Evolutionary conservation across 768 basidiomycete genomes (phyloP).

Genomic region (Rhizopogon salebrosus): DNA sequence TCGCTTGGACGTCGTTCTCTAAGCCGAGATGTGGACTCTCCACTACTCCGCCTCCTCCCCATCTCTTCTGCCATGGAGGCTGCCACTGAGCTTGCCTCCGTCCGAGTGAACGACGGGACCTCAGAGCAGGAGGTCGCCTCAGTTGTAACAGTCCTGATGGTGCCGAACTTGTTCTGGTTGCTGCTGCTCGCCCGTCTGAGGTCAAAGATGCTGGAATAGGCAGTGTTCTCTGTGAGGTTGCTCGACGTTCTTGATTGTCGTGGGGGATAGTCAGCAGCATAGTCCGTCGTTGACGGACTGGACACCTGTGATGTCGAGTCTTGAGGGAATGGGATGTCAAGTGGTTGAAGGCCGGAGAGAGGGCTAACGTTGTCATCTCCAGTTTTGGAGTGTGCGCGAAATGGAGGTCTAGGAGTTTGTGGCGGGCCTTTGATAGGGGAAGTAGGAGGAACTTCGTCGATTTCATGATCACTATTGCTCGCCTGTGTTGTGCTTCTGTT

Average conservation of each 20-base stretch:
- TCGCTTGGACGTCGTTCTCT: slow-evolving; percentile 67
- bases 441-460: slow-evolving; percentile 36
- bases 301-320: slow-evolving; percentile 35
- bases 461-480: slow-evolving; percentile 22
- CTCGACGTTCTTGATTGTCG: slow-evolving; percentile 65
- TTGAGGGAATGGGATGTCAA: slow-evolving; percentile 25
- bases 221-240: slow-evolving; percentile 48
- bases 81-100: slow-evolving; percentile 58
- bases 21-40: slow-evolving; percentile 21
- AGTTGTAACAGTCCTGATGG: slow-evolving; percentile 77
- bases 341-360: slow-evolving; percentile 15
- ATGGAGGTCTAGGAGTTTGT: slow-evolving; percentile 47
- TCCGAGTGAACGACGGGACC: slow-evolving; percentile 54
- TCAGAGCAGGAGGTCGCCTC: slow-evolving; percentile 69
- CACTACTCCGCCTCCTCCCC: slow-evolving; percentile 31
- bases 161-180: slow-evolving; percentile 62
- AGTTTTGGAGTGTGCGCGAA: slow-evolving; percentile 34
- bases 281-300: slow-evolving; percentile 29
- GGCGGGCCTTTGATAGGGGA: slow-evolving; percentile 28
- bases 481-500: slow-evolving; percentile 9
- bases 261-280: slow-evolving; percentile 29
- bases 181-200: slow-evolving; percentile 36
- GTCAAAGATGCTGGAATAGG: slow-evolving; percentile 64
- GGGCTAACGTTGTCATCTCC: slow-evolving; percentile 9
- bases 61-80: slow-evolving; percentile 41